Evolutionary conservation across 768 basidiomycete species (phyloP), one percentile per base, ranked within the genome.

Genomic region (Podaxis sp.): DNA sequence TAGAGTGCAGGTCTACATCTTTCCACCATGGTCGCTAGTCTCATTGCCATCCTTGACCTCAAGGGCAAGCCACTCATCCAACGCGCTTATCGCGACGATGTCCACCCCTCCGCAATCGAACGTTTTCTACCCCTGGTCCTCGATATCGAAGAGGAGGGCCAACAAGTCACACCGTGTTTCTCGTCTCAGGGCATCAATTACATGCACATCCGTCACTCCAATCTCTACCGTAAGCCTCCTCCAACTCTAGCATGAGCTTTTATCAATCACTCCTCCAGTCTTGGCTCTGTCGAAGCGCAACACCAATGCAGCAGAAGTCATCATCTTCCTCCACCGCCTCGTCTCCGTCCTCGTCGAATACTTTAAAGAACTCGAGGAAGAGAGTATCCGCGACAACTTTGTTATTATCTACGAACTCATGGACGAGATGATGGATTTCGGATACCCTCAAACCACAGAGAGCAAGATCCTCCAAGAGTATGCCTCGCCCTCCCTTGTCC

Each of bases 361-460:
- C 82, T 99, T 99, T 83, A 99, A 99, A 74, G 97, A 99, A 73
- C 88, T 99, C 41, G 97, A 99, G 73, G 97, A 99, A 72, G 97
- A 99, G 80, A 96, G 94, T 53, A 99, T 99, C 72, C 84, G 97
- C 7, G 97, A 99, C 76, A 99, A 99, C 72, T 99, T 99, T 72
- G 97, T 99, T 44, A 97, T 99, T 72, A 97, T 99, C 56, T 99
- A 97, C 75, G 96, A 99, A 73, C 86, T 99, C 58, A 84, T 99
- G 80, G 96, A 99, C 70, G 97, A 99, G 81, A 98, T 99, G 94
- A 98, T 99, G 95, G 97, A 99, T 79, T 99, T 97, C 76, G 97
- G 97, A 7, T 98, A 90, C 73, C 96, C 97, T 0, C 97, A 99
- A 75, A 99, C 96, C 46, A 99, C 97, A 15, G 97, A 99, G 79